Percentiles rank a stretch among this genome's conserved stretches.
Evolutionary conservation across 495 filamentous ascomycete species (phyloP).

Genomic region (Aspergillus bridgeri): DNA sequence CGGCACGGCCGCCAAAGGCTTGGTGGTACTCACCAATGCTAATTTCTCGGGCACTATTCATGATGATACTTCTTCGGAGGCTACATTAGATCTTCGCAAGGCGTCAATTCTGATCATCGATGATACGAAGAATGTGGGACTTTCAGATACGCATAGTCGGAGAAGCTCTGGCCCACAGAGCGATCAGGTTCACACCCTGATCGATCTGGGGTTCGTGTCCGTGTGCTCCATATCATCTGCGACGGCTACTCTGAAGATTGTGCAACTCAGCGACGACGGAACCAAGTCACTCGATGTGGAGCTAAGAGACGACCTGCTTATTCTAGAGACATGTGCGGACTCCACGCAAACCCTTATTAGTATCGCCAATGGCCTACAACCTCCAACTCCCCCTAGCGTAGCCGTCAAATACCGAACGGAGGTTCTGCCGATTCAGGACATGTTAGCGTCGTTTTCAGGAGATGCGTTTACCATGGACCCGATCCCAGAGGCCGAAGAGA

Average conservation of each 20-base stretch:
- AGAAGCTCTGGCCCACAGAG: constrained; percentile 48
- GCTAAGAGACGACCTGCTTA: constrained; percentile 75
- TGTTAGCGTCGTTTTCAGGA: constrained; percentile 85
- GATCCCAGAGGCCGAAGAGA: constrained; percentile 12
- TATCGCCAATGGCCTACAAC: constrained; percentile 74
- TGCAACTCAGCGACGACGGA: constrained; percentile 47
- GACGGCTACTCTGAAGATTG: constrained; percentile 57
- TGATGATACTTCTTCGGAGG: constrained; percentile 55
- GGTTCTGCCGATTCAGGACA: constrained; percentile 77
- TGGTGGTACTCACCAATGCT: constrained; percentile 75
- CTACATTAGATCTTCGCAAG: constrained; percentile 66
- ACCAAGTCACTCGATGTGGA: constrained; percentile 73
- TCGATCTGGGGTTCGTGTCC: constrained; percentile 72
- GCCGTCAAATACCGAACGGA: constrained; percentile 84
- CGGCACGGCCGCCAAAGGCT: constrained; percentile 64
- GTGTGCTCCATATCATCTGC: constrained; percentile 82
- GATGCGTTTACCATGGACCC: constrained; percentile 63
- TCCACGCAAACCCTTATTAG: constrained; percentile 90
- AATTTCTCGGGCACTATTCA: constrained; percentile 61
- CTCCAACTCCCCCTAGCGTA: constrained; percentile 75
- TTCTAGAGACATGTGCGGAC: constrained; percentile 94
- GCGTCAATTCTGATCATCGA: constrained; percentile 82
- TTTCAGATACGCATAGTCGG: constrained; percentile 40
- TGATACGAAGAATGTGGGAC: constrained; percentile 55
- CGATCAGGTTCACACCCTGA: constrained; percentile 62